Evolutionary conservation across 306 rosid species (phyloP).

Genomic region (Malus orientalis): DNA sequence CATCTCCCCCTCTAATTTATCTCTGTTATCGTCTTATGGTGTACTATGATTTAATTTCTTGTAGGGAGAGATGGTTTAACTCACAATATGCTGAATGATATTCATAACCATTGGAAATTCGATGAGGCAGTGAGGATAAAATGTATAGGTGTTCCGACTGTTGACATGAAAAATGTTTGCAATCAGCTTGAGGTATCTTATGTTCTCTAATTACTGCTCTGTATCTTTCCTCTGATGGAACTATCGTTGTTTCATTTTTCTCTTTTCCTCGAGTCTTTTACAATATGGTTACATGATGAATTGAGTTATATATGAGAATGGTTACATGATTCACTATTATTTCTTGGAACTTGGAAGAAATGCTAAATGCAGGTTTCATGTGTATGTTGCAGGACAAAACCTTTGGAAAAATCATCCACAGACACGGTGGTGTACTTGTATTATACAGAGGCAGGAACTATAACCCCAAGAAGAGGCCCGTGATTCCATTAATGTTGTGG

Average conservation of each 20-base stretch:
- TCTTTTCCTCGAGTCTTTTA: background rate
- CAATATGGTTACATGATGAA: background rate
- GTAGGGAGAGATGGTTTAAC: slow-evolving; percentile 95
- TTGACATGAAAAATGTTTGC: slow-evolving; percentile 87
- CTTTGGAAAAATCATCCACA: slow-evolving; percentile 70
- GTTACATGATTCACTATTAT: background rate
- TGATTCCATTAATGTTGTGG: slow-evolving; percentile 90
- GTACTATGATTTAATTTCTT: slow-evolving; percentile 3
- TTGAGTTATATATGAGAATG: background rate
- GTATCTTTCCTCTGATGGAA: background rate
- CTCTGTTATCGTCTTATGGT: slow-evolving; percentile 1
- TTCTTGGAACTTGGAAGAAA: slow-evolving; percentile 4
- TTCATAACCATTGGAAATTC: slow-evolving; percentile 75
- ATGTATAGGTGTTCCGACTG: slow-evolving; percentile 87
- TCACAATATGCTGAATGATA: slow-evolving; percentile 83
- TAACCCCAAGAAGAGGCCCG: slow-evolving; percentile 59
- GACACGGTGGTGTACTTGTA: slow-evolving; percentile 72
- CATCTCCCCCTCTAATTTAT: background rate
- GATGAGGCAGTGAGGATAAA: slow-evolving; percentile 80
- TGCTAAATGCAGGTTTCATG: slow-evolving; percentile 5
- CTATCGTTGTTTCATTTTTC: background rate
- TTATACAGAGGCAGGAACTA: slow-evolving; percentile 85
- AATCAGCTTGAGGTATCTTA: slow-evolving; percentile 64
- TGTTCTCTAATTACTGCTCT: slow-evolving; percentile 1
- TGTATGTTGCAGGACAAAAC: slow-evolving; percentile 69